Percentiles rank a stretch among this genome's conserved stretches.
Evolutionary conservation across 2,329 filamentous ascomycete genomes (phyloP).

Genomic region (Raffaelea arxii): DNA sequence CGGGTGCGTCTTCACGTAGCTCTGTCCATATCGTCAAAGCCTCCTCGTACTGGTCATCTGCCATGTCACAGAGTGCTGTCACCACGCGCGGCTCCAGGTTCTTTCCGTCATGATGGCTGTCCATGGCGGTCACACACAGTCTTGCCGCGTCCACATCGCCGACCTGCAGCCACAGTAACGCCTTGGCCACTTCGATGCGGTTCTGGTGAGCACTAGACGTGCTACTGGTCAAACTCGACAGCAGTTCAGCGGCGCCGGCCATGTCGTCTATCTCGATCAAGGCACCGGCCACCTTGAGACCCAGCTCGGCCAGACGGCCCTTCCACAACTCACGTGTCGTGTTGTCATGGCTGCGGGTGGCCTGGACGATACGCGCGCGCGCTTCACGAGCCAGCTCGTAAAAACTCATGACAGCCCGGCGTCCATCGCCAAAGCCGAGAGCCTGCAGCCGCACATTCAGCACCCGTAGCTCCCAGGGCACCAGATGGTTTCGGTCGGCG

Average conservation of each 20-base stretch:
- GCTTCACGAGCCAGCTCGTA: slow-evolving; percentile 81
- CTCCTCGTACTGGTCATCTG: slow-evolving; percentile 60
- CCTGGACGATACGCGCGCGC: slow-evolving; percentile 45
- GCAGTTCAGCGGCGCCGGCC: slow-evolving; percentile 64
- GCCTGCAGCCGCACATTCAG: slow-evolving; percentile 77
- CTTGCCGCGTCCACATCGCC: slow-evolving; percentile 66
- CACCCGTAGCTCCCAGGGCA: slow-evolving; percentile 81
- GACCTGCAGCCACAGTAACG: slow-evolving; percentile 66
- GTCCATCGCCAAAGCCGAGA: slow-evolving; percentile 73
- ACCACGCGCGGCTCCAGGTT: slow-evolving; percentile 40
- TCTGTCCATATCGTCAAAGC: slow-evolving; percentile 55
- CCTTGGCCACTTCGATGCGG: slow-evolving; percentile 37
- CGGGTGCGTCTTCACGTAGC: slow-evolving; percentile 27
- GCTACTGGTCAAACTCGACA: slow-evolving; percentile 43
- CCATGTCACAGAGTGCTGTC: slow-evolving; percentile 64
- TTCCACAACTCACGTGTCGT: slow-evolving; percentile 60
- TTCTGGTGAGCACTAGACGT: slow-evolving; percentile 2
- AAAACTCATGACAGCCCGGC: slow-evolving; percentile 79
- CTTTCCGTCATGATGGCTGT: slow-evolving; percentile 16
- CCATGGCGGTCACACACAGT: slow-evolving; percentile 30
- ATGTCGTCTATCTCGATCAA: slow-evolving; percentile 83
- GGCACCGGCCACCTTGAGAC: slow-evolving; percentile 54
- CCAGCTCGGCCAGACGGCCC: slow-evolving; percentile 62
- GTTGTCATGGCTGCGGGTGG: slow-evolving; percentile 33
- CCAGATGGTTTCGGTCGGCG: slow-evolving; percentile 47